Conservation (phyloP, 2,329 filamentous ascomycete genomes). For the Neopestalotiopsis rosae region DNA sequence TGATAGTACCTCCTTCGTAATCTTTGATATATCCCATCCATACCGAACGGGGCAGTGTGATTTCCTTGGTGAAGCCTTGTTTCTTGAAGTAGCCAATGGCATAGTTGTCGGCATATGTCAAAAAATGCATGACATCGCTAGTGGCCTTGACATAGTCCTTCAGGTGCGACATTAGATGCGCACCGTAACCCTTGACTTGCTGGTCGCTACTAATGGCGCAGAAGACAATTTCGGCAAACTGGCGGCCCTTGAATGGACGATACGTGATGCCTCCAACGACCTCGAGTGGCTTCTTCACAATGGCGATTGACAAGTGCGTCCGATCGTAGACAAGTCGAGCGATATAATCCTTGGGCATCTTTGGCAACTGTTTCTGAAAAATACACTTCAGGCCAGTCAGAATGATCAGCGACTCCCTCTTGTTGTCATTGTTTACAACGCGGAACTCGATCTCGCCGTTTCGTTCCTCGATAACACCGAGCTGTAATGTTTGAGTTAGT, state of each 20-base stretch:
- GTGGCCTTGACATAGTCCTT: conserved; percentile 99
- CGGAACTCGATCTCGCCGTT: conserved; percentile 95
- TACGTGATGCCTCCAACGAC: conserved; percentile 98
- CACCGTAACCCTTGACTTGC: conserved; percentile 97
- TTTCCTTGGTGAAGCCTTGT: conserved; percentile 98
- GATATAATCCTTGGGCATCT: conserved; percentile 99
- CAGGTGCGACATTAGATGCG: conserved; percentile 95
- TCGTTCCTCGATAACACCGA: conserved; percentile 91
- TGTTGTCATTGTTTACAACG: conserved; percentile 95
- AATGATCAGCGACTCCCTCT: conserved; percentile 88
- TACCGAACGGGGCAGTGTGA: conserved; percentile 83
- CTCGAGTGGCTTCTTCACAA: conserved; percentile 94
- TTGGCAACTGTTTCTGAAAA: conserved; percentile 97
- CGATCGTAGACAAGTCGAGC: conserved; percentile 96
- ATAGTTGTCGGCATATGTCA: conserved; percentile 98
- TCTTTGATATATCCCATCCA: conserved; percentile 99
- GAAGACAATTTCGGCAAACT: conserved; percentile 98
- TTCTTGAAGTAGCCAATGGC: conserved; percentile 99
- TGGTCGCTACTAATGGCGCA: conserved; percentile 97
- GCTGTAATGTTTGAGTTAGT: conserved; percentile 51
- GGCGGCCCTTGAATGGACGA: conserved; percentile 86
- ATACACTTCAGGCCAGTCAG: conserved; percentile 96
- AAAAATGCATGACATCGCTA: conserved; percentile 96
- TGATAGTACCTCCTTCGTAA: conserved; percentile 97
- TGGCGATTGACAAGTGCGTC: conserved; percentile 94